Percentiles rank a stretch among this genome's conserved stretches.
Conservation (phyloP, 1,139 yeast genomes). For the Entelexis paramagnoliae region DNA sequence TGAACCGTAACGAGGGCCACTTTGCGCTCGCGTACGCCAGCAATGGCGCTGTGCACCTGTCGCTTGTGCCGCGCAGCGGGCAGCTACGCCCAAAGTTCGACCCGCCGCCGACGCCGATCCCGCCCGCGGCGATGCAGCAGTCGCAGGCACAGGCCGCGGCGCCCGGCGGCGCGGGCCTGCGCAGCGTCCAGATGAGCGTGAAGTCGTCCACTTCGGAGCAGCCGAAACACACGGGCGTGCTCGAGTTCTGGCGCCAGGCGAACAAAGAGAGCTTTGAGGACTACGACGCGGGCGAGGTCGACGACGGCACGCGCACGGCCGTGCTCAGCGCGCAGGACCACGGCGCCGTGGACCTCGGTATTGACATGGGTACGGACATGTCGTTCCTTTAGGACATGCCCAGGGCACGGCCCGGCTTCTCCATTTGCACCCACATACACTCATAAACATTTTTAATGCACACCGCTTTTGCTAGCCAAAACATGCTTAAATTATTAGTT, state of each 20-base stretch:
- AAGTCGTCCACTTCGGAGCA: slow-evolving; percentile 51
- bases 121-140: background rate
- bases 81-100: slow-evolving; percentile 72
- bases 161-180: slow-evolving; percentile 35
- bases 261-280: slow-evolving; percentile 57
- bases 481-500: background rate
- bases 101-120: background rate
- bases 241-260: slow-evolving; percentile 58
- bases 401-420: too few species aligned
- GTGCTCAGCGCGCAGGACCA: slow-evolving; percentile 1
- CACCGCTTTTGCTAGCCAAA: too few species aligned
- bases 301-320: background rate
- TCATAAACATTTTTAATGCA: too few species aligned
- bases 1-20: slow-evolving; percentile 36
- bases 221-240: slow-evolving; percentile 67
- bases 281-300: slow-evolving; percentile 1
- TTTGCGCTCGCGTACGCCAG: slow-evolving; percentile 47
- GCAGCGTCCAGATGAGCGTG: slow-evolving; percentile 62
- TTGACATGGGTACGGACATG: background rate
- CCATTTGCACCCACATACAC: too few species aligned
- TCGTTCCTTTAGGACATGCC: background rate
- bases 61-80: slow-evolving; percentile 56
- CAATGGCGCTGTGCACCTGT: slow-evolving; percentile 45
- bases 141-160: slow-evolving; percentile 25
- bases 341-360: background rate